phyloP scores from a whole-genome alignment of 73 alveolate genomes.

The Blepharisma stoltei region DNA sequence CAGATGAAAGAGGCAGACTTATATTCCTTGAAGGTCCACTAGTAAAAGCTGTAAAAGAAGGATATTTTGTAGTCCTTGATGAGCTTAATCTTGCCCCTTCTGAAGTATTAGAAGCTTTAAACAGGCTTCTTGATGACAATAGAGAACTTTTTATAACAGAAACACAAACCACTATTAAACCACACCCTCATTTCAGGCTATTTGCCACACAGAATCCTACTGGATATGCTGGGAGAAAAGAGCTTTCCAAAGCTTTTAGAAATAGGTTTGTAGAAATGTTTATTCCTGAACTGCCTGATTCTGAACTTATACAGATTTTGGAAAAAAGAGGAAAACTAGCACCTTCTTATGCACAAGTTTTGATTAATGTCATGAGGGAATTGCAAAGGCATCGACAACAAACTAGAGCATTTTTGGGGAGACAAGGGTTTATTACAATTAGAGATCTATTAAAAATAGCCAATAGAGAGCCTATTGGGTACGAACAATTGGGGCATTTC shows the following conservation, averaged over 20 bases:
- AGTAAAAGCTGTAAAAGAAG: constrained; percentile 88
- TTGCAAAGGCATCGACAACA: constrained; percentile 83
- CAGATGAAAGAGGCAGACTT: constrained; percentile 83
- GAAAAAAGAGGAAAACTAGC: constrained; percentile 87
- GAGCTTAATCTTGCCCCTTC: constrained; percentile 94
- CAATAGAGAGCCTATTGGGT: constrained; percentile 68
- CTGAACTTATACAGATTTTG: constrained; percentile 89
- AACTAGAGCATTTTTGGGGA: constrained; percentile 74
- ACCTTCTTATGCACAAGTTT: constrained; percentile 72
- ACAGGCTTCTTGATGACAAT: constrained; percentile 98
- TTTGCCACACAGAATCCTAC: constrained; percentile 99
- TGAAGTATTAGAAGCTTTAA: constrained; percentile 93
- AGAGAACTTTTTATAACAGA: constrained; percentile 96
- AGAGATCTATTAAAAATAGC: constrained; percentile 99
- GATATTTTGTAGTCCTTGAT: constrained; percentile 92
- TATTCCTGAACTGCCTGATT: constrained; percentile 82
- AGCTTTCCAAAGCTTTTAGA: constrained; percentile 94
- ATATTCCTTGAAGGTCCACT: constrained; percentile 90
- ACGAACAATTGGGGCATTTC: constrained; percentile 81
- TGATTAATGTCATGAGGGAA: constrained; percentile 85
- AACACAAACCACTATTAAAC: constrained; percentile 88
- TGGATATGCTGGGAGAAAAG: constrained; percentile 97
- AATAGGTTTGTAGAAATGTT: constrained; percentile 52
- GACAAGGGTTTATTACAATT: constrained; percentile 94
- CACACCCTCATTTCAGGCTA: constrained; percentile 95